These are phyloP conservation scores for Bondarzewia mesenterica DNA, from an alignment of 1,284 basidiomycete species.

Conservation along the genomic window DNA sequence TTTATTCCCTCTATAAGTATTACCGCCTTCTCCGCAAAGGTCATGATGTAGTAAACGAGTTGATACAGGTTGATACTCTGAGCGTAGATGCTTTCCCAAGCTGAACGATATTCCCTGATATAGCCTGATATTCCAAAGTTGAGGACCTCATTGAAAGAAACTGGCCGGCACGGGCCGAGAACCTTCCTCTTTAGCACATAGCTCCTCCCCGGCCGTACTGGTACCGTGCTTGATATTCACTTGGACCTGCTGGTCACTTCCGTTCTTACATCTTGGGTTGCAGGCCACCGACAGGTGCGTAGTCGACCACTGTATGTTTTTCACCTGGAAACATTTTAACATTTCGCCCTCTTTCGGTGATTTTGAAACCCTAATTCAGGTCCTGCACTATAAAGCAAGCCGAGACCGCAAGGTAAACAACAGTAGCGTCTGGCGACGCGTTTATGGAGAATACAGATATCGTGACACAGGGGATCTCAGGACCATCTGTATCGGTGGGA, in stretches of 20 bases:
- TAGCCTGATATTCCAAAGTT: no score
- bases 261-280: neutral
- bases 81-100: no score
- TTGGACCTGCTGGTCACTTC: neutral
- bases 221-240: neutral
- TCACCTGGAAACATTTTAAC: no score
- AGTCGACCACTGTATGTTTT: neutral
- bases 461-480: conserved; percentile 32
- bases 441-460: conserved; percentile 65
- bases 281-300: neutral
- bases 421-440: conserved; percentile 59
- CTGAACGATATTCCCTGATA: no score
- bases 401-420: neutral
- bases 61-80: no score
- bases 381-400: neutral
- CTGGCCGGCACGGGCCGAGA: no score
- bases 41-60: no score
- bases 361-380: neutral
- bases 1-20: no score
- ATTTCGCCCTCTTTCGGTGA: neutral
- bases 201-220: no score
- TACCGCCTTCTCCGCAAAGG: no score
- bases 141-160: no score
- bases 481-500: conserved; percentile 33
- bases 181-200: no score